phyloP scores from a whole-genome alignment of 257 asterid species.

The Jasminum sambac region DNA sequence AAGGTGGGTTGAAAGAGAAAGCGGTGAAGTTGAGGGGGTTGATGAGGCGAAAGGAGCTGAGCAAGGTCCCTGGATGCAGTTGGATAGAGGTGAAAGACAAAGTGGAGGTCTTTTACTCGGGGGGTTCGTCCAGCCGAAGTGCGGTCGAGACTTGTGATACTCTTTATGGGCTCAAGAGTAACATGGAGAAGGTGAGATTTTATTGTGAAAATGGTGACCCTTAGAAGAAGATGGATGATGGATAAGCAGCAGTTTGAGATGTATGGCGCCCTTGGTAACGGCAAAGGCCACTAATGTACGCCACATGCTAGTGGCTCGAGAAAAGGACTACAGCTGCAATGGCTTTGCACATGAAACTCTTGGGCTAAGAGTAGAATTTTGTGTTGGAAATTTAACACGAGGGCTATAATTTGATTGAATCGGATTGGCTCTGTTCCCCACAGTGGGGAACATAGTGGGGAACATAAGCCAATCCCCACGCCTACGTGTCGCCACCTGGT shows the following conservation, averaged over 20 bases:
- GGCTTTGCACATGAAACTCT: too few species aligned
- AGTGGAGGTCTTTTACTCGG: slow-evolving; percentile 67
- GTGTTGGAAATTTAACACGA: too few species aligned
- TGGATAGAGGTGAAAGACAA: slow-evolving; percentile 75
- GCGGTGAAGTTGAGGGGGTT: slow-evolving; percentile 66
- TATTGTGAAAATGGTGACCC: slow-evolving; percentile 31
- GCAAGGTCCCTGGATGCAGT: slow-evolving; percentile 81
- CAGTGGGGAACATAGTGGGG: too few species aligned
- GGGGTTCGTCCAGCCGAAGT: slow-evolving; percentile 56
- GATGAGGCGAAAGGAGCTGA: slow-evolving; percentile 67
- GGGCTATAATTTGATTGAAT: too few species aligned
- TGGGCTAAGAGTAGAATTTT: too few species aligned
- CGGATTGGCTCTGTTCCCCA: too few species aligned
- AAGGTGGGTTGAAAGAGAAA: slow-evolving; percentile 62
- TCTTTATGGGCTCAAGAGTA: slow-evolving; percentile 41
- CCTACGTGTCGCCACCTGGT: too few species aligned
- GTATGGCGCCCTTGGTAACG: background rate
- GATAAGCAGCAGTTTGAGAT: background rate
- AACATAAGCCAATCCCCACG: too few species aligned
- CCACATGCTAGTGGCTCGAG: too few species aligned
- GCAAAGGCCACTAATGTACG: background rate
- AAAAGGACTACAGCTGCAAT: too few species aligned
- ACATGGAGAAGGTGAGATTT: slow-evolving; percentile 40
- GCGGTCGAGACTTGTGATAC: slow-evolving; percentile 47
- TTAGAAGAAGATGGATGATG: slow-evolving; percentile 21